Evolutionary conservation across 2,329 filamentous ascomycete species (phyloP).

Genomic region (Trichoderma citrinoviride): DNA sequence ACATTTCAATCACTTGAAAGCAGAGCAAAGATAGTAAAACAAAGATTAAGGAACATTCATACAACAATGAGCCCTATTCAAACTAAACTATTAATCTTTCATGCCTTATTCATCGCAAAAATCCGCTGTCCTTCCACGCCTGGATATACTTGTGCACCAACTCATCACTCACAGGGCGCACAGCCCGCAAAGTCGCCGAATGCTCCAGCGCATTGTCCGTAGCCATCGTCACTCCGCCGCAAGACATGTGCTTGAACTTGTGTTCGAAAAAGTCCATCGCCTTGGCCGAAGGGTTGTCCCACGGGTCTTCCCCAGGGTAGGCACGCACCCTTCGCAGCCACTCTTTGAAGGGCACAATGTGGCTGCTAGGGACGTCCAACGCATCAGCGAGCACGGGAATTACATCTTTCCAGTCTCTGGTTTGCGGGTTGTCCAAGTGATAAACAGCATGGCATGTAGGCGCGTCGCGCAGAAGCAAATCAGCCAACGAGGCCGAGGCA

Average conservation of each 20-base stretch:
- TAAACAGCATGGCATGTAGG: neutral
- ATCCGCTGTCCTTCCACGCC: neutral
- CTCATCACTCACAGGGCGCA: neutral
- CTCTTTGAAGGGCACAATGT: neutral
- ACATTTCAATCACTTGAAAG: no score
- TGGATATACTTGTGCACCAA: neutral
- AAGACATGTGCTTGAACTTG: conserved; percentile 24
- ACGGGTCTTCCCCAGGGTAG: neutral
- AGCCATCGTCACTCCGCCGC: conserved; percentile 23
- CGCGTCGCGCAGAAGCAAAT: no score
- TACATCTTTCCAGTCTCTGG: neutral
- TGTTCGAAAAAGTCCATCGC: conserved; percentile 21
- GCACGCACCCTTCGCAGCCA: neutral
- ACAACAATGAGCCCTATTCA: no score
- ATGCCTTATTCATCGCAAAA: neutral
- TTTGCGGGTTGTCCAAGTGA: neutral
- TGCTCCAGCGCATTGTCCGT: conserved; percentile 21
- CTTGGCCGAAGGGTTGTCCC: neutral
- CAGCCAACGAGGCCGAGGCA: conserved; percentile 17
- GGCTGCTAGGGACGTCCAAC: conserved; percentile 2
- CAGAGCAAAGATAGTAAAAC: no score
- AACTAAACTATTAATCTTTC: no score
- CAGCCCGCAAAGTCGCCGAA: neutral
- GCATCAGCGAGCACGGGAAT: conserved; percentile 10
- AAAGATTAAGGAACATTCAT: no score